Percentiles rank a stretch among this genome's conserved stretches.
phyloP scores from a whole-genome alignment of 495 filamentous ascomycete genomes.

The Acidomyces sp. region DNA sequence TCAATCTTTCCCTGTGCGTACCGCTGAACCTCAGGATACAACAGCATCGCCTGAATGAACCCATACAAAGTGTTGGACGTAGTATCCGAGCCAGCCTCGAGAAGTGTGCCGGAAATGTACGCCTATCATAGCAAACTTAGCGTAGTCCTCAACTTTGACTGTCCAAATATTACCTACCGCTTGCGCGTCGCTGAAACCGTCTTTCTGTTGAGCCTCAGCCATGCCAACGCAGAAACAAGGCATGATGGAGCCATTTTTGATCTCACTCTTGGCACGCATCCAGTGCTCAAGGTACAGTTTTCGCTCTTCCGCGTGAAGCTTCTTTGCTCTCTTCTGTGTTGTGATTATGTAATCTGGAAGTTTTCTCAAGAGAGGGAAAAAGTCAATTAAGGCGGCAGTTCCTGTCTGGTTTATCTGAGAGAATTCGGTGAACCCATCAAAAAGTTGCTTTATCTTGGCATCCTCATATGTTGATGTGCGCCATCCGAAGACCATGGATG shows the following conservation, averaged over 20 bases:
- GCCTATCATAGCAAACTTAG: neutral
- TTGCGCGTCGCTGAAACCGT: slow-evolving; percentile 21
- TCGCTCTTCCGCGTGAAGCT: slow-evolving; percentile 34
- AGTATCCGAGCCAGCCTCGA: slow-evolving; percentile 41
- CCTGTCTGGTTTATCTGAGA: slow-evolving; percentile 35
- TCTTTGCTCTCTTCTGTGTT: slow-evolving; percentile 27
- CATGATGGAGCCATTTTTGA: slow-evolving; percentile 25
- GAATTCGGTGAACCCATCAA: slow-evolving; percentile 36
- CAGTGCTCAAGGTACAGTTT: slow-evolving; percentile 16
- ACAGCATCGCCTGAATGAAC: slow-evolving; percentile 34
- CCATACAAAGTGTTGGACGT: slow-evolving; percentile 26
- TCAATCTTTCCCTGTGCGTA: slow-evolving; percentile 28
- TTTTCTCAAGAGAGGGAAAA: slow-evolving; percentile 32
- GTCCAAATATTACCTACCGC: slow-evolving; percentile 10
- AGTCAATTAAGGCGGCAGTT: slow-evolving; percentile 38
- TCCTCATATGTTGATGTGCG: slow-evolving; percentile 28
- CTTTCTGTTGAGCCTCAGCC: slow-evolving; percentile 31
- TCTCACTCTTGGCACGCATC: slow-evolving; percentile 13
- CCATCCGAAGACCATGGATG: slow-evolving; percentile 32
- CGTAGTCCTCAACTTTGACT: slow-evolving; percentile 1
- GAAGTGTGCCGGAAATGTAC: slow-evolving; percentile 18
- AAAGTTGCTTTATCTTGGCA: slow-evolving; percentile 30
- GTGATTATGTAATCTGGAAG: slow-evolving; percentile 33
- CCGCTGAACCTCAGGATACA: slow-evolving; percentile 29
- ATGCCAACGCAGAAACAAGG: slow-evolving; percentile 35